These are phyloP conservation scores for Cunninghamia lanceolata DNA, from an alignment of 75 land plant species.

Conservation along the genomic window DNA sequence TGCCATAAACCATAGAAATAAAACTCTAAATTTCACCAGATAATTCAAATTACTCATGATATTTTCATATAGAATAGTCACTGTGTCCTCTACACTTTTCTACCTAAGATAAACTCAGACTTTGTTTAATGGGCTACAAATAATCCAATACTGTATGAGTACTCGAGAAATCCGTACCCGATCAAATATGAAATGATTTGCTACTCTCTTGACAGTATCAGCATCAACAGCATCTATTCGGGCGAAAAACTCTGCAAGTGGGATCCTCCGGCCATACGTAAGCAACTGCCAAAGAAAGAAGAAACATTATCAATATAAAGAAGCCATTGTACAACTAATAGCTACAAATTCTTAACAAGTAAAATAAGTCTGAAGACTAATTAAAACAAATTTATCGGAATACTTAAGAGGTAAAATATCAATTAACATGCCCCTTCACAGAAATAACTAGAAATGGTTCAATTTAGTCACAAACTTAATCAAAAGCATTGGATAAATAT, in stretches of 20 bases:
- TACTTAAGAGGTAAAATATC: not conserved
- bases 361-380: not conserved
- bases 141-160: not conserved
- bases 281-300: conserved; percentile 53
- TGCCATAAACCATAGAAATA: not conserved
- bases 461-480: not conserved
- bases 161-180: conserved; percentile 32
- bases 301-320: not conserved
- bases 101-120: not conserved
- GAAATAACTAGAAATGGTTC: not conserved
- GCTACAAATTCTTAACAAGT: not conserved
- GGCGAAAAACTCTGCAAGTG: conserved; percentile 88
- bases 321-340: not conserved
- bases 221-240: conserved; percentile 96
- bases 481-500: not conserved
- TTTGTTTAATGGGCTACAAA: not conserved
- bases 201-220: conserved; percentile 90
- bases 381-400: not conserved
- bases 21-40: not conserved
- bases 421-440: not conserved
- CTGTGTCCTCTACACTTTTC: not conserved
- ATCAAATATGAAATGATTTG: conserved; percentile 82
- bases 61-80: not conserved
- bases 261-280: conserved; percentile 92
- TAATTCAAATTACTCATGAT: not conserved